Percentiles rank a stretch among this genome's conserved stretches.
Conservation (phyloP, 768 basidiomycete species). For the Phanerochaete sordida region DNA sequence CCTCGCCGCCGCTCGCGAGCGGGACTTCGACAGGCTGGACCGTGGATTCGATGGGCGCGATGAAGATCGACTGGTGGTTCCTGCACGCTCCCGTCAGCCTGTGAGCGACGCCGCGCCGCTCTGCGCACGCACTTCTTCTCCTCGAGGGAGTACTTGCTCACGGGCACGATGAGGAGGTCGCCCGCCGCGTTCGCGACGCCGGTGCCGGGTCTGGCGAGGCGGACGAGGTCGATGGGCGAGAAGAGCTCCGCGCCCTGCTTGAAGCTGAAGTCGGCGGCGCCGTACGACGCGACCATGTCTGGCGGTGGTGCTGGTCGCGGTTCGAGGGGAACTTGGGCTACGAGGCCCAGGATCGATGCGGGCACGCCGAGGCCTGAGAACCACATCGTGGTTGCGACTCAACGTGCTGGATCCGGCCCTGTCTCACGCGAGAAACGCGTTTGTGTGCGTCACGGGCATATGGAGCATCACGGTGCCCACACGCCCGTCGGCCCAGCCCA, state of each 20-base stretch:
- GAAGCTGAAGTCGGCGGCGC: constrained; percentile 44
- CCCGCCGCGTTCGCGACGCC: constrained; percentile 68
- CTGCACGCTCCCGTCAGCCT: constrained; percentile 32
- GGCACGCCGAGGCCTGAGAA: constrained; percentile 32
- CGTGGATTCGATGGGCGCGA: constrained; percentile 54
- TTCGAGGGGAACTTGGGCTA: constrained; percentile 48
- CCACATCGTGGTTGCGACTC: constrained; percentile 40
- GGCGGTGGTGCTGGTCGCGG: constrained; percentile 1
- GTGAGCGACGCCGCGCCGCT: not conserved
- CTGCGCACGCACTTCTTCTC: constrained; percentile 60
- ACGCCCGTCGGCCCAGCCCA: not conserved
- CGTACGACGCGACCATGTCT: constrained; percentile 9
- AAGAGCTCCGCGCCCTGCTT: constrained; percentile 58
- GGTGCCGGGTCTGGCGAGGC: constrained; percentile 61
- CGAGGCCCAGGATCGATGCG: constrained; percentile 49
- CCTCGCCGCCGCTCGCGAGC: constrained; percentile 66
- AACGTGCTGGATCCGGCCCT: not conserved
- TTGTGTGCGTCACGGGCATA: constrained; percentile 1
- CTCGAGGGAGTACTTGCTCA: constrained; percentile 67
- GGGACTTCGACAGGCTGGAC: constrained; percentile 51
- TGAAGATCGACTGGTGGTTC: constrained; percentile 64
- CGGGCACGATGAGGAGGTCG: constrained; percentile 62
- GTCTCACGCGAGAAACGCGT: not conserved
- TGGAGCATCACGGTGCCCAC: not conserved
- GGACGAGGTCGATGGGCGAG: constrained; percentile 67